A percentile compares a stretch with the other conserved stretches of the same genome.
Conservation (phyloP, 345 rosid genomes). For the Balakata baccata region DNA sequence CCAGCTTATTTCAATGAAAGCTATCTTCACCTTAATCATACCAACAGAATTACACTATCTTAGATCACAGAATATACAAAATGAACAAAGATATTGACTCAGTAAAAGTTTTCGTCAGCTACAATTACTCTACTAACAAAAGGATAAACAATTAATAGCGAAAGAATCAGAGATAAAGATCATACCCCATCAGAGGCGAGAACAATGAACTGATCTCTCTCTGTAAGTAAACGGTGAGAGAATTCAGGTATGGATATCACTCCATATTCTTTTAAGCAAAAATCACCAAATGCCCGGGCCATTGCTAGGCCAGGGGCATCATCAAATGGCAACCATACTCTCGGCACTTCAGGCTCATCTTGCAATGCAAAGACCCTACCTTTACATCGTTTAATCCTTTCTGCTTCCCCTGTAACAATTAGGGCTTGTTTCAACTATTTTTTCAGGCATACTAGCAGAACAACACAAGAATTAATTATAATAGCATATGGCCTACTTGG, state of each 20-base stretch:
- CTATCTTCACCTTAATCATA: no score
- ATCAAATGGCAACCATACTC: slow-evolving; percentile 99
- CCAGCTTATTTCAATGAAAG: no score
- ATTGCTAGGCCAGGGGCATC: slow-evolving; percentile 99
- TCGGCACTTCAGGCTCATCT: slow-evolving; percentile 97
- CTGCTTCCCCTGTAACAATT: slow-evolving; percentile 72
- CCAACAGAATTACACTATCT: no score
- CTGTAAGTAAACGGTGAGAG: slow-evolving; percentile 79
- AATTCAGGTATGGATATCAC: slow-evolving; percentile 93
- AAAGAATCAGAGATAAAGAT: background rate
- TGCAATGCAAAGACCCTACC: slow-evolving; percentile 96
- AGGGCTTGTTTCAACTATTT: slow-evolving; percentile 12
- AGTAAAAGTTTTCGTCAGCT: background rate
- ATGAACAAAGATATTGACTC: no score
- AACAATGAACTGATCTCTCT: slow-evolving; percentile 87
- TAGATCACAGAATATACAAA: no score
- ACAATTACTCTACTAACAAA: background rate
- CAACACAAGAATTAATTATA: slow-evolving; percentile 6
- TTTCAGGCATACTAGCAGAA: slow-evolving; percentile 1
- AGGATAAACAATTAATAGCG: background rate
- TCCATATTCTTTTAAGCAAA: slow-evolving; percentile 97
- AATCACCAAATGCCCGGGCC: slow-evolving; percentile 99
- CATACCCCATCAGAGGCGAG: slow-evolving; percentile 98
- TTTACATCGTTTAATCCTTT: slow-evolving; percentile 90
- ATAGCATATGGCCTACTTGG: slow-evolving; percentile 61